Percentiles rank a stretch among this genome's conserved stretches.
These are phyloP conservation scores for Nigrospora sphaerica DNA, from an alignment of 2,329 filamentous ascomycete species.

Conservation along the genomic window DNA sequence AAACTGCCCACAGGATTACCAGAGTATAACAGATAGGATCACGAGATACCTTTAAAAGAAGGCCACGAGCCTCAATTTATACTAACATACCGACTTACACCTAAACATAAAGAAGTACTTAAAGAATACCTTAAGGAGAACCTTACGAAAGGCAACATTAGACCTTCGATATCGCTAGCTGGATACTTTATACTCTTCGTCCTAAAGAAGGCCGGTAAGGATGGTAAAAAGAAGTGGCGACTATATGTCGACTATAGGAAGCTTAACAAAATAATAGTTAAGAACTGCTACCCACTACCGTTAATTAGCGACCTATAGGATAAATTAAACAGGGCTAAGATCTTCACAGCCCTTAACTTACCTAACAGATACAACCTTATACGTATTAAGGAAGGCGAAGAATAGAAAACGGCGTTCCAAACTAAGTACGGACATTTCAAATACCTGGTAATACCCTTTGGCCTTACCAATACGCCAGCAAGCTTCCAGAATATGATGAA, in stretches of 20 bases:
- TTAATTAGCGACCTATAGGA: conserved; percentile 13
- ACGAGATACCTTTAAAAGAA: background rate
- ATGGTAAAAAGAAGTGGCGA: background rate
- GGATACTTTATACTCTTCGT: conserved; percentile 8
- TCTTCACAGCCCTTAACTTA: conserved; percentile 8
- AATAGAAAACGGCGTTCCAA: conserved; percentile 18
- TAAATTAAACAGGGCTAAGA: conserved; percentile 6
- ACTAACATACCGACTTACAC: background rate
- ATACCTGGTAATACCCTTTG: conserved; percentile 20
- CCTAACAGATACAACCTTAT: conserved; percentile 7
- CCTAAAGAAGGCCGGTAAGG: conserved; percentile 8
- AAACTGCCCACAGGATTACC: background rate
- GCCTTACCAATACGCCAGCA: conserved; percentile 8
- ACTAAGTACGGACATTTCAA: conserved; percentile 16
- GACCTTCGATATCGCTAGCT: background rate
- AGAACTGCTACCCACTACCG: conserved; percentile 13
- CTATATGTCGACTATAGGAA: conserved; percentile 15
- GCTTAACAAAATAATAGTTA: conserved; percentile 16
- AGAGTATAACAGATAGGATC: background rate
- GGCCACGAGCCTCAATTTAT: background rate
- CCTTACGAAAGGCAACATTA: background rate
- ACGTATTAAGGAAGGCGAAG: conserved; percentile 9
- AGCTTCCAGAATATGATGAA: conserved; percentile 9
- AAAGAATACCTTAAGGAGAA: background rate
- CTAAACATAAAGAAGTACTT: background rate